Conservation (phyloP, 169 alveolate species). For the Blepharisma undulans region DNA sequence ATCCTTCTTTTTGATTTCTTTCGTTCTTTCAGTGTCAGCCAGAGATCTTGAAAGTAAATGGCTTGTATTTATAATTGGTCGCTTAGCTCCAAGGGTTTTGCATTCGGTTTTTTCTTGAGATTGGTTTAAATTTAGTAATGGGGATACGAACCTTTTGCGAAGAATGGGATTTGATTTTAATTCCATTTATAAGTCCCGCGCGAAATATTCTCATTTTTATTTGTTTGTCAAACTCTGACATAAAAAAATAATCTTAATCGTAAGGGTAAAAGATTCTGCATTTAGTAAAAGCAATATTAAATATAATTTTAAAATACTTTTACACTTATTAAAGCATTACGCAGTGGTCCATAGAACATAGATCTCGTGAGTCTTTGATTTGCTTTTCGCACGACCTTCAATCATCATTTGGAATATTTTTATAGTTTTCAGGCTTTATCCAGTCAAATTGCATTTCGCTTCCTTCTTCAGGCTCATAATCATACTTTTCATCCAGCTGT, state of each 20-base stretch:
- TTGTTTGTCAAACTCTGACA: neutral
- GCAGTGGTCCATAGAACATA: neutral
- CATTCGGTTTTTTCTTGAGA: neutral
- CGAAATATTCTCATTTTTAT: neutral
- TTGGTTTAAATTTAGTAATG: neutral
- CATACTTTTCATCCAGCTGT: neutral
- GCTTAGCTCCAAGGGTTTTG: neutral
- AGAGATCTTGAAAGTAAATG: neutral
- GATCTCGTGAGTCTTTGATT: neutral
- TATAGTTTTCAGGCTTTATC: neutral
- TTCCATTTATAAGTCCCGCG: neutral
- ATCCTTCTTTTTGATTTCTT: neutral
- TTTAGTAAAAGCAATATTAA: neutral
- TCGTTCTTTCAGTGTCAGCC: neutral
- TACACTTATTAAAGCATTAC: neutral
- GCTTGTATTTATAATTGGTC: neutral
- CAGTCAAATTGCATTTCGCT: neutral
- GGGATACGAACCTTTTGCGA: neutral
- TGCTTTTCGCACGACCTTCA: neutral
- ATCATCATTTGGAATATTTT: neutral
- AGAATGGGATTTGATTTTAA: neutral
- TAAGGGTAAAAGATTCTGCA: too few species aligned
- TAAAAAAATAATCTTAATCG: too few species aligned
- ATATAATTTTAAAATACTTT: too few species aligned
- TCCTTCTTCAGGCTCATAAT: neutral